A percentile compares a stretch with the other conserved stretches of the same genome.
Evolutionary conservation across 2,329 filamentous ascomycete species (phyloP).

Genomic region (Didymella pomorum): DNA sequence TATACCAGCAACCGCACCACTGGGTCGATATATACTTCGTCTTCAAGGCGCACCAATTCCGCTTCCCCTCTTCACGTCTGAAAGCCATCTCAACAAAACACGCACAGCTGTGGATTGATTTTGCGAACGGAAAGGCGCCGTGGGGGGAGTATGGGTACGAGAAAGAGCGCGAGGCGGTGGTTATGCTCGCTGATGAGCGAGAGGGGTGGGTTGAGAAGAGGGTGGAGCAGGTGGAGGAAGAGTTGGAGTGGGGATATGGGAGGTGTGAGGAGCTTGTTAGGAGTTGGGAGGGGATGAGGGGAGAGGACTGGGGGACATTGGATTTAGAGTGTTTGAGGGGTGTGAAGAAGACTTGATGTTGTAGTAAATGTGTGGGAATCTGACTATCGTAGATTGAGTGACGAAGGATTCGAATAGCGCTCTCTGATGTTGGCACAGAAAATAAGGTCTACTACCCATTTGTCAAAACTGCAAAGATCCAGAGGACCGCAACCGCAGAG

Average conservation of each 20-base stretch:
- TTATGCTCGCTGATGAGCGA: slow-evolving; percentile 3
- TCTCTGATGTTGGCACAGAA: too few relatives aligned
- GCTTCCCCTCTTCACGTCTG: background rate
- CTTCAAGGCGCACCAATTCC: slow-evolving; percentile 2
- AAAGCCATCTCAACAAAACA: background rate
- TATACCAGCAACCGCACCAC: slow-evolving; percentile 38
- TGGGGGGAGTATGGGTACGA: background rate
- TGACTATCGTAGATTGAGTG: too few relatives aligned
- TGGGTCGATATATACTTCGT: slow-evolving; percentile 18
- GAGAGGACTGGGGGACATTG: background rate
- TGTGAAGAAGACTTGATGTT: background rate
- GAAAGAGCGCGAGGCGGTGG: background rate
- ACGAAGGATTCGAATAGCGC: too few relatives aligned
- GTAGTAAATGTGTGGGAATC: too few relatives aligned
- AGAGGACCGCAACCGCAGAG: too few relatives aligned
- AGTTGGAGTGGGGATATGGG: background rate
- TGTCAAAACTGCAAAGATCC: too few relatives aligned
- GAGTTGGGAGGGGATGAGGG: background rate
- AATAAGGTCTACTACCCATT: too few relatives aligned
- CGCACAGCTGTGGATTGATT: background rate
- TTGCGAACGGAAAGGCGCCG: slow-evolving; percentile 4
- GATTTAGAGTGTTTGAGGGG: background rate
- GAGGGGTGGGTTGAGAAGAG: slow-evolving; percentile 2
- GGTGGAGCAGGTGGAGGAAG: background rate
- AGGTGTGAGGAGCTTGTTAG: background rate